Evolutionary conservation across 169 alveolate species (phyloP), one percentile per base, ranked within the genome.

Genomic region (Eimeria mitis): DNA sequence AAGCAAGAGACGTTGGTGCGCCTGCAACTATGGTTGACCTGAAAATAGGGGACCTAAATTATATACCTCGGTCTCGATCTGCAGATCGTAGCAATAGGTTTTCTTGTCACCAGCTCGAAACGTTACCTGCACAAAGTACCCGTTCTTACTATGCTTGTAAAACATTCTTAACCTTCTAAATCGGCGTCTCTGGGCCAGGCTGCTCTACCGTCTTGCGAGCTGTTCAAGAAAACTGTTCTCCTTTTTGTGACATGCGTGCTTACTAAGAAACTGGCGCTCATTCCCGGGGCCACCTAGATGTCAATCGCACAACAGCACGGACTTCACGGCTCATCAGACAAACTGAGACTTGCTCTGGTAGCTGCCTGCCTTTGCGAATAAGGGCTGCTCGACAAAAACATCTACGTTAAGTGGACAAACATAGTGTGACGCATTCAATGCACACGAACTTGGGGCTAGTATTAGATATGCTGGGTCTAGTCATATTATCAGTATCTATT

Each of bases 211-310:
- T 40, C 40, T 34, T 73, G 34, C 34, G 2, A 40, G 83, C 31
- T 37, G 56, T 40, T 37, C 21, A 56, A 73, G 52, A 23, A 5
- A 4, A 8, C 54, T 19, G 3, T 25, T n/a, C 11, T 5, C 14
- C 11, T 28, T 13, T 52, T 75, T 31, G 19, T 61, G 40, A 28
- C 63, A 6, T 42, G 42, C 25, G 14, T 23, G 88, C 94, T 87
- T 68, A 87, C 94, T 37, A 63, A 23, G 63, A 87, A 87, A 25
- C 40, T 61, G 44, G 94, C 63, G 31, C 83, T 65, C 94, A 87
- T 87, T 42, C 94, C 94, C 75, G 94, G 94, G 68, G 94, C 94
- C 8, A 87, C 94, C 94, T 87, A 83, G n/a, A 44, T 34, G 1
- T 52, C 94, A 65, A 5, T 63, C 47, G 47, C 25, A 47, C 83